Evolutionary conservation across 345 rosid genomes (phyloP), one percentile per base, ranked within the genome.

Genomic region (Eutrema yunnanense): DNA sequence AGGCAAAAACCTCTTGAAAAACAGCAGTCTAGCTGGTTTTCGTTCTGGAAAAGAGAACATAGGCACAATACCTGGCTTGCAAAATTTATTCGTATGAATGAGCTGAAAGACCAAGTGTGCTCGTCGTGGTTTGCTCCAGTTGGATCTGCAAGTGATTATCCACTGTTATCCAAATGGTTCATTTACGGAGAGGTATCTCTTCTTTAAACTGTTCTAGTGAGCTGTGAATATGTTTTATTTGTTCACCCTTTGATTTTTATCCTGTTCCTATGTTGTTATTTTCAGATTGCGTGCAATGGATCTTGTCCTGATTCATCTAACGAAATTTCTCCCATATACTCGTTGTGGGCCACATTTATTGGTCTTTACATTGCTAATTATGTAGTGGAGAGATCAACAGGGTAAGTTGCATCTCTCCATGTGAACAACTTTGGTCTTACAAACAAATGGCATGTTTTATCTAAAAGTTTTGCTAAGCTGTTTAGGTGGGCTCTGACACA

Each of bases 51-150:
- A 75, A 81, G 78, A 63, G 92, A 86, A 80, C 82, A 67, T 40
- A 87, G 86, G 78, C 84, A 83, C 58, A 88, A 83, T 66, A 83
- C 92, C 53, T 92, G 82, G 96, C 81, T 95, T 67, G 80, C 86
- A 14, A 86, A 86, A 68, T 86, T 95, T 60, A 48, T 92, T 72
- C 89, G 81, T 37, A 86, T 95, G 84, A 82, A 83, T 65, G 96
- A 95, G 87, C 83, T 90, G 79, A 95, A 95, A 84, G 92, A 95
- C 67, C 88, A 92, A 81, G 90, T 95, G 46, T 95, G 99, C 81
- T 90, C 88, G 7, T 95, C 99, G 54, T 95, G 99, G 99, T 95
- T 95, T 85, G 97, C 98, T 76, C 97, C 99, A 7, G 99, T 95
- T 78, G 99, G 99, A 61, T 90, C 96, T 77, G 99, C 98, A 27